phyloP scores from a whole-genome alignment of 805 yeast genomes.

The Metschnikowia borealis region DNA sequence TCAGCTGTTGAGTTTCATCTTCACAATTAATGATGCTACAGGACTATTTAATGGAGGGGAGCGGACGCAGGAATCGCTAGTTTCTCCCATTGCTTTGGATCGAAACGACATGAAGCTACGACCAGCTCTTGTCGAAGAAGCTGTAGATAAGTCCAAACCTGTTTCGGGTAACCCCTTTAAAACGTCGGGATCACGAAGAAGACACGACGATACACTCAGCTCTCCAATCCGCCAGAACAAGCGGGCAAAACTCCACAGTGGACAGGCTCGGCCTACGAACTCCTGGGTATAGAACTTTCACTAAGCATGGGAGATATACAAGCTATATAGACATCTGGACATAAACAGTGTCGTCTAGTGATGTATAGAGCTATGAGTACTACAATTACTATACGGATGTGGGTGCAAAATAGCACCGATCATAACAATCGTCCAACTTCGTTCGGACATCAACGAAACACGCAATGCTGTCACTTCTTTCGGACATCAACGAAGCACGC shows the following conservation, averaged over 20 bases:
- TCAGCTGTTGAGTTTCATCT: constrained; percentile 51
- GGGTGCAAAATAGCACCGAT: no score
- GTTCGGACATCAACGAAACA: no score
- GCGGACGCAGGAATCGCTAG: constrained; percentile 16
- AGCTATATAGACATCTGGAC: no score
- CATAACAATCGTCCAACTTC: no score
- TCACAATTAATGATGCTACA: constrained; percentile 54
- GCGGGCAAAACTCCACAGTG: constrained; percentile 27
- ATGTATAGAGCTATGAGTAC: no score
- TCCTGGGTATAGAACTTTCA: constrained; percentile 18
- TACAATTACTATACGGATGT: no score
- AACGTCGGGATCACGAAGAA: constrained; percentile 26
- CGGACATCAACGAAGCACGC: no score
- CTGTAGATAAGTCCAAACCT: constrained; percentile 7
- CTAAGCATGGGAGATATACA: no score
- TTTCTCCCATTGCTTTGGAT: constrained; percentile 26
- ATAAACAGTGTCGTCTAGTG: no score
- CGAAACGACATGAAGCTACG: constrained; percentile 25
- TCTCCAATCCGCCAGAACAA: constrained; percentile 21
- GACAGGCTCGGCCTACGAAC: constrained; percentile 24
- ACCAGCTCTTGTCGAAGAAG: constrained; percentile 22
- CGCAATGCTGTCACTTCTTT: no score
- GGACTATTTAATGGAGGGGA: constrained; percentile 58
- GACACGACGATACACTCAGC: constrained; percentile 17
- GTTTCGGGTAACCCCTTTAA: constrained; percentile 28